Conservation (phyloP, 148 eudicot genomes). For the Polygonum maritimum region DNA sequence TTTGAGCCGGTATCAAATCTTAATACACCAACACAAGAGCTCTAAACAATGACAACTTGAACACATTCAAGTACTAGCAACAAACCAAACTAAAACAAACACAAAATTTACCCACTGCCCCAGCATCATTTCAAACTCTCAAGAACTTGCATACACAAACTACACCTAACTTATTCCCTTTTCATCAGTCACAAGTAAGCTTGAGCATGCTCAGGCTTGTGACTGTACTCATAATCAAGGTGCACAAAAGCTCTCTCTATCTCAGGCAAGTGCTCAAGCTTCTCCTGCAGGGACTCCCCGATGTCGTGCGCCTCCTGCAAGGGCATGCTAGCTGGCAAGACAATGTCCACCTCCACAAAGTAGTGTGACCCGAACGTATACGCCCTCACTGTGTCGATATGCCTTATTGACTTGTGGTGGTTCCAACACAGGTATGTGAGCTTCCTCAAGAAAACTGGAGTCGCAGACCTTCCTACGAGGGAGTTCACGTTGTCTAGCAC, state of each 20-base stretch:
- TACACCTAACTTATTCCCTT: neutral
- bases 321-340: conserved; percentile 60
- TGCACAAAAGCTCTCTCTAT: conserved; percentile 80
- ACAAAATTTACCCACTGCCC: neutral
- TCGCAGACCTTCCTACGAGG: conserved; percentile 77
- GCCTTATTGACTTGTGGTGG: conserved; percentile 65
- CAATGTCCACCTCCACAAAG: conserved; percentile 75
- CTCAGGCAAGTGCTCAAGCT: conserved; percentile 65
- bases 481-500: conserved; percentile 90
- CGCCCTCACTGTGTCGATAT: conserved; percentile 68
- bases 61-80: neutral
- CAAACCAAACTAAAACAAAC: no score
- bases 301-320: conserved; percentile 72
- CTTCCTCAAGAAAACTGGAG: conserved; percentile 82
- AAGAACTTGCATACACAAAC: neutral
- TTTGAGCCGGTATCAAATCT: no score
- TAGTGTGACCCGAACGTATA: conserved; percentile 76
- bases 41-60: neutral
- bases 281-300: conserved; percentile 70
- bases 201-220: conserved; percentile 71
- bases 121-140: neutral
- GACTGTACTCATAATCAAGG: conserved; percentile 62
- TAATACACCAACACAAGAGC: neutral
- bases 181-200: conserved; percentile 21
- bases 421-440: conserved; percentile 88